These are phyloP conservation scores for Penicillium verrucosum DNA, from an alignment of 2,329 filamentous ascomycete species.

Conservation along the genomic window DNA sequence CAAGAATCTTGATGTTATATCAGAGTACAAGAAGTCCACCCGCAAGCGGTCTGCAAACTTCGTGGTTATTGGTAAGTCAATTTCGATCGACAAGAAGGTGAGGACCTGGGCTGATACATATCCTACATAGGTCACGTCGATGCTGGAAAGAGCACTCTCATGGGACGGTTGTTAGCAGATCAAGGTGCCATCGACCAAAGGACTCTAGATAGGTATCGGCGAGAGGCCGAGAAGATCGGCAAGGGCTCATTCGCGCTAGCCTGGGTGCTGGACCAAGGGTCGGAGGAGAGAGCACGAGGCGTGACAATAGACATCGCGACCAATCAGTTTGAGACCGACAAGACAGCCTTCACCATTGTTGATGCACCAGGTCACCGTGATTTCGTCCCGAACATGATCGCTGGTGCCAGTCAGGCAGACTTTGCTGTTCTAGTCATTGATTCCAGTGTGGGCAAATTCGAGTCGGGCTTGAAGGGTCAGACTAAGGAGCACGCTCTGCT, in stretches of 20 bases:
- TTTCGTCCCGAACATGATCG: constrained; percentile 99
- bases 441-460: constrained; percentile 83
- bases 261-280: constrained; percentile 92
- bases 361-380: constrained; percentile 93
- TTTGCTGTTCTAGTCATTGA: constrained; percentile 95
- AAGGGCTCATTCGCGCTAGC: constrained; percentile 95
- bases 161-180: constrained; percentile 90
- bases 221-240: constrained; percentile 85
- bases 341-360: constrained; percentile 84
- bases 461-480: constrained; percentile 88
- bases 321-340: constrained; percentile 87
- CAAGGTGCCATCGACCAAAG: constrained; percentile 83
- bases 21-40: constrained; percentile 71
- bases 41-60: constrained; percentile 83
- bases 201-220: constrained; percentile 81
- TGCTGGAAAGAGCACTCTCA: constrained; percentile 94
- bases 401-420: constrained; percentile 90
- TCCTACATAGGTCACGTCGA: constrained; percentile 76
- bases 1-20: constrained; percentile 81
- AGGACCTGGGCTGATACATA: constrained; percentile 20
- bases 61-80: constrained; percentile 75
- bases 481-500: constrained; percentile 91
- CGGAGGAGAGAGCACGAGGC: constrained; percentile 82
- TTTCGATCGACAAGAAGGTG: constrained; percentile 1
- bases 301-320: constrained; percentile 97